Conservation (phyloP, 306 rosid genomes). For the Morella rubra region DNA sequence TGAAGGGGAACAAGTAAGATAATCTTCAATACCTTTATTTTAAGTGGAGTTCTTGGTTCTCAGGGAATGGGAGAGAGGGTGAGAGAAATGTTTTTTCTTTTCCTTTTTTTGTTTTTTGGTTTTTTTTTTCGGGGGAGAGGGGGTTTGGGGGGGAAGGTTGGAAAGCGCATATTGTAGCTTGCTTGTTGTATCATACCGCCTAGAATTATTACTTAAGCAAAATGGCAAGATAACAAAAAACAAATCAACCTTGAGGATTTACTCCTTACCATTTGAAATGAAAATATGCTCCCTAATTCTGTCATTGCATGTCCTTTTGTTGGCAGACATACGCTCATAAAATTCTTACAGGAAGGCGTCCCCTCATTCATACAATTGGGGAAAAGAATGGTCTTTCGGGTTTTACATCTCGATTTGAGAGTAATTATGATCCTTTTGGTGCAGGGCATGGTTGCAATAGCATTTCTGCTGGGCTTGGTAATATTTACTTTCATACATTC, state of each 20-base stretch:
- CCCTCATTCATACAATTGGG: conserved; percentile 58
- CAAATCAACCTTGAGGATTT: neutral
- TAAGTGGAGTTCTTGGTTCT: neutral
- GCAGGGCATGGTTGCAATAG: conserved; percentile 98
- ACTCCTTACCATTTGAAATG: neutral
- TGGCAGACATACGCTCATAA: conserved; percentile 86
- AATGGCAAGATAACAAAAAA: neutral
- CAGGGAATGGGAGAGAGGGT: conserved; percentile 10
- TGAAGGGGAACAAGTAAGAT: conserved; percentile 80
- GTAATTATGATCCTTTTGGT: conserved; percentile 89
- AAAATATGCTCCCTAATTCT: neutral
- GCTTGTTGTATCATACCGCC: neutral
- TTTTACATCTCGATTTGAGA: conserved; percentile 63
- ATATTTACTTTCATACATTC: conserved; percentile 19
- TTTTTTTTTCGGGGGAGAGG: neutral
- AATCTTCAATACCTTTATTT: conserved; percentile 4
- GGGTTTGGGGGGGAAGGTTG: neutral
- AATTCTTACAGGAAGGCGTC: conserved; percentile 86
- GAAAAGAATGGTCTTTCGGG: conserved; percentile 77
- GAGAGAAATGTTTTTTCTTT: neutral
- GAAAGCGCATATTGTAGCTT: neutral
- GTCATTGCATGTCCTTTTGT: conserved; percentile 22
- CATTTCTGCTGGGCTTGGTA: conserved; percentile 97
- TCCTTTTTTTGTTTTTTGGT: too few species aligned
- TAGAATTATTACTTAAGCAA: neutral